Base-by-base conservation (phyloP, 768 basidiomycete genomes). In the Boletus edulis region DNA sequence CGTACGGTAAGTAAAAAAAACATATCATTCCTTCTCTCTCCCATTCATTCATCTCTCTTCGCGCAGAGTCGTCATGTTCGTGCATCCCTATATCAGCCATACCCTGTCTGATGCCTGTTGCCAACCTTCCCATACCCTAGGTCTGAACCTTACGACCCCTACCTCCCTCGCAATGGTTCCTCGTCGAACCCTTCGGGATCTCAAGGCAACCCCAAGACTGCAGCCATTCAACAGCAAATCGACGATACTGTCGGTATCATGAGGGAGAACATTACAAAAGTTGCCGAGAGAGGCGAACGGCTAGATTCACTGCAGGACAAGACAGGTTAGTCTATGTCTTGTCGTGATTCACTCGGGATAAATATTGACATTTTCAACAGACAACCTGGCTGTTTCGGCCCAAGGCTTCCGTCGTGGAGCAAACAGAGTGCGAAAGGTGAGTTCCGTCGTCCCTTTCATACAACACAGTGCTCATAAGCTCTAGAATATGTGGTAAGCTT, bases 121-220 rank as follows among this genome's bases (percentile, higher is more conserved):
- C 46, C 27, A 42, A 51, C n/a, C 47, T 55, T 22, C 39, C 43
- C 27, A 55, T 56, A 51, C 55, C 54, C 51, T 72, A 96, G 94
- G 94, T 93, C 94, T 70, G 92, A 96, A 77, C 95, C 94, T 69
- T 98, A 98, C 76, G 96, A 98, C 82, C 96, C 96, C 62, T 98
- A 99, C 76, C 81, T 98, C 58, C 94, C 95, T 60, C 87, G 91
- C 65, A 84, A 82, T 71, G 88, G 89, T 72, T 76, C 83, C 54
- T 80, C 84, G 47, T 77, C 86, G 13, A 74, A 80, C 61, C 67
- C 76, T 32, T 80, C 78, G 43, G 72, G 81, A 34, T 73, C 68
- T 31, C 69, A 75, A 58, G 73, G 78, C 58, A 91, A 86, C 68
- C 67, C 87, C 47, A 93, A 96, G 83, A 98, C 95, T 0, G 91